phyloP scores from a whole-genome alignment of 2,329 filamentous ascomycete species.

The Gliomastix tumulicola region DNA sequence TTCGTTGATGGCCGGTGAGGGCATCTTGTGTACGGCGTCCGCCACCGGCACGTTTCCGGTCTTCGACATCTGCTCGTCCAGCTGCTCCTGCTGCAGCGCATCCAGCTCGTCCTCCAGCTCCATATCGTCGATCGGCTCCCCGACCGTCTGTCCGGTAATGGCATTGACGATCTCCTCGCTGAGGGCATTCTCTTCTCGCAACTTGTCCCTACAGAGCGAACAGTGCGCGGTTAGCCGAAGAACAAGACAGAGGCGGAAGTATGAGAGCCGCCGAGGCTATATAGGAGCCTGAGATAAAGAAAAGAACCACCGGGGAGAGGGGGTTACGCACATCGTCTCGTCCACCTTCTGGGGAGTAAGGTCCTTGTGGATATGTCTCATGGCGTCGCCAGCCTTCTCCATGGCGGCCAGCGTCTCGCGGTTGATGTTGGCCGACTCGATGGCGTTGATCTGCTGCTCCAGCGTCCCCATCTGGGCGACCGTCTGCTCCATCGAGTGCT shows the following conservation, averaged over 20 bases:
- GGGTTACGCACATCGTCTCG: slow-evolving; percentile 71
- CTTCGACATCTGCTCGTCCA: slow-evolving; percentile 91
- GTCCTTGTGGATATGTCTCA: slow-evolving; percentile 87
- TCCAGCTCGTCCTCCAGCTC: slow-evolving; percentile 85
- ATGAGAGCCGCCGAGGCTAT: no score
- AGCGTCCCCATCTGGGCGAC: slow-evolving; percentile 83
- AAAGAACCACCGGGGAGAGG: not conserved
- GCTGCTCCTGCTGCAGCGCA: slow-evolving; percentile 79
- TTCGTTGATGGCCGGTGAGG: slow-evolving; percentile 66
- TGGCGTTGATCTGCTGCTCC: slow-evolving; percentile 92
- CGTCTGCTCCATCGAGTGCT: slow-evolving; percentile 88
- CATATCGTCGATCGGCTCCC: slow-evolving; percentile 70
- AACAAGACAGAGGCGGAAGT: no score
- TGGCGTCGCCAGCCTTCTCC: slow-evolving; percentile 83
- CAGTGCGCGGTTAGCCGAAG: no score
- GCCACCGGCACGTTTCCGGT: slow-evolving; percentile 78
- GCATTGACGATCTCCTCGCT: slow-evolving; percentile 88
- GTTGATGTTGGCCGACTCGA: slow-evolving; percentile 98
- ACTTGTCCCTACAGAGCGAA: slow-evolving; percentile 61
- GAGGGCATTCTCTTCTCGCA: slow-evolving; percentile 87
- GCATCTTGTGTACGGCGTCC: slow-evolving; percentile 71
- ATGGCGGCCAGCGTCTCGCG: slow-evolving; percentile 91
- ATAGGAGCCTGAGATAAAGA: no score
- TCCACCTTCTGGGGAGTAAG: slow-evolving; percentile 94
- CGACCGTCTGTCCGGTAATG: slow-evolving; percentile 65